phyloP scores from a whole-genome alignment of 148 eudicot species.

The Spergularia bocconei region DNA sequence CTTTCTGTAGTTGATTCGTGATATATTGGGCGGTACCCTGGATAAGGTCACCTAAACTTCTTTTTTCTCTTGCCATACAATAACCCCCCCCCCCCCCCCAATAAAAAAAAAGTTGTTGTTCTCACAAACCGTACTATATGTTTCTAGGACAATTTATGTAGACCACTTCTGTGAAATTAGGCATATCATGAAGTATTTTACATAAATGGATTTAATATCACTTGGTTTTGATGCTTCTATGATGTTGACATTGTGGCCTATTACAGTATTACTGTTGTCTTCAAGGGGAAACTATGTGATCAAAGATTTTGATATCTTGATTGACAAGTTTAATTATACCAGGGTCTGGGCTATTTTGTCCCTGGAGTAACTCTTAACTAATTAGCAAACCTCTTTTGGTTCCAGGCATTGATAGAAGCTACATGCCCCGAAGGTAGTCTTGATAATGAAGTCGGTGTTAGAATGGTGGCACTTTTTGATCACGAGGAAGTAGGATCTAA shows the following conservation, averaged over 20 bases:
- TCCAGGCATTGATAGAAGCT: constrained; percentile 87
- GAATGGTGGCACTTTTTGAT: constrained; percentile 93
- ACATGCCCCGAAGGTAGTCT: constrained; percentile 72
- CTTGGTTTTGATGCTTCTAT: not conserved
- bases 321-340: no score
- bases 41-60: no score
- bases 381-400: constrained; percentile 1
- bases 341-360: no score
- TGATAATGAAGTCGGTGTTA: constrained; percentile 81
- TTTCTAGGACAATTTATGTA: no score
- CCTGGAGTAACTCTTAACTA: not conserved
- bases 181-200: not conserved
- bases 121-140: no score
- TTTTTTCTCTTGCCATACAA: no score
- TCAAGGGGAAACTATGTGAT: not conserved
- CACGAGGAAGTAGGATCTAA: constrained; percentile 96
- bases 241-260: not conserved
- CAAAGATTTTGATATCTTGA: not conserved
- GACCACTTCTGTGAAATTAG: no score
- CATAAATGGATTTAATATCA: not conserved
- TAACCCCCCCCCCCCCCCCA: no score
- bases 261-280: not conserved
- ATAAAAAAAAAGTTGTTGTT: no score
- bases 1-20: no score
- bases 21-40: no score